A percentile compares a stretch with the other conserved stretches of the same genome.
Conservation (phyloP, 164 flowering plant genomes). For the Magnolia officinalis region DNA sequence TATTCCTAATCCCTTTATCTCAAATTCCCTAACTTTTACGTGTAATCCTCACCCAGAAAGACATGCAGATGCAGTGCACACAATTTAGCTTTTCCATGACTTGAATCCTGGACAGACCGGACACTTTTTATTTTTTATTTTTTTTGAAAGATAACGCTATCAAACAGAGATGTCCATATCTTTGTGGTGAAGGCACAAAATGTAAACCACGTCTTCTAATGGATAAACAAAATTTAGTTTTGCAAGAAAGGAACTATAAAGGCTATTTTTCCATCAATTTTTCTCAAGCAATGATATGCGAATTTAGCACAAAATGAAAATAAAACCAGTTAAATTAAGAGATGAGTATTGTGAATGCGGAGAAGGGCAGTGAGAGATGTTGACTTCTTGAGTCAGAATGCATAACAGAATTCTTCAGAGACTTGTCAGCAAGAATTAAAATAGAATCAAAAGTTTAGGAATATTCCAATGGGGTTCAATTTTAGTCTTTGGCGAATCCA, state of each 20-base stretch:
- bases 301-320: too few species aligned
- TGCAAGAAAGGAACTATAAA: background rate
- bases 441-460: background rate
- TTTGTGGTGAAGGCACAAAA: background rate
- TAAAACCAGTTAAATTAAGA: too few species aligned
- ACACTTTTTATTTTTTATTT: background rate
- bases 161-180: too few species aligned
- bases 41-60: background rate
- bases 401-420: too few species aligned
- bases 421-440: too few species aligned
- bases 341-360: too few species aligned
- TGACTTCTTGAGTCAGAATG: too few species aligned
- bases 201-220: background rate
- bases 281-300: too few species aligned
- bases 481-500: background rate
- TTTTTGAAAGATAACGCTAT: too few species aligned
- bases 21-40: too few species aligned
- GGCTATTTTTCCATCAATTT: background rate
- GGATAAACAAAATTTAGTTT: background rate
- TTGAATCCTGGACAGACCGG: background rate
- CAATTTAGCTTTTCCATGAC: background rate
- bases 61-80: background rate
- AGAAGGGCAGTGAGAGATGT: too few species aligned
- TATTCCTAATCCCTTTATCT: background rate
- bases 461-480: background rate